Evolutionary conservation across 768 basidiomycete genomes (phyloP).

Genomic region (Tephrocybe rancida): DNA sequence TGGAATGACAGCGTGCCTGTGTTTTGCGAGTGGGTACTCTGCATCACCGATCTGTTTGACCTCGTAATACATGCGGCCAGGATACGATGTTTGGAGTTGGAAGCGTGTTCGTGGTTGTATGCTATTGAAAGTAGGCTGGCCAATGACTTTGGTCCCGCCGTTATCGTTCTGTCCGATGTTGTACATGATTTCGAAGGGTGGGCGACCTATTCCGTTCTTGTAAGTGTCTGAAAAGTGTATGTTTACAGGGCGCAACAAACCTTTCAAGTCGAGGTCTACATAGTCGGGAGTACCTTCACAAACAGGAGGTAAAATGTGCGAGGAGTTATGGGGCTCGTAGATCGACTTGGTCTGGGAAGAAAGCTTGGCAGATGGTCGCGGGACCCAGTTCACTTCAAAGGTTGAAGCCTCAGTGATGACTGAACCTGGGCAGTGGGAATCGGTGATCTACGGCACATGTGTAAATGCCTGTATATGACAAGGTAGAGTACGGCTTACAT

Average conservation of each 20-base stretch:
- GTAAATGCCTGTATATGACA: not conserved
- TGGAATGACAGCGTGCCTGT: constrained; percentile 63
- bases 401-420: constrained; percentile 60
- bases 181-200: constrained; percentile 95
- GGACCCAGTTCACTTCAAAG: constrained; percentile 79
- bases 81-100: constrained; percentile 74
- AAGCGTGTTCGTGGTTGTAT: constrained; percentile 81
- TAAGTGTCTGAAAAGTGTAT: not conserved
- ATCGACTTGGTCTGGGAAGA: constrained; percentile 56
- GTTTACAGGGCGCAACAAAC: constrained; percentile 35
- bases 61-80: constrained; percentile 87
- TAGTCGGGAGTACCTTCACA: constrained; percentile 84
- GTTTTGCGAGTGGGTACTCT: constrained; percentile 77
- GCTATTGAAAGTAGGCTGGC: constrained; percentile 82
- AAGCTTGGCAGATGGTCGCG: constrained; percentile 74
- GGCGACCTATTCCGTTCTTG: constrained; percentile 56
- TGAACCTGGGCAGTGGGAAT: constrained; percentile 83
- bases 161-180: constrained; percentile 75
- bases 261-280: constrained; percentile 82
- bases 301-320: constrained; percentile 72
- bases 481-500: constrained; percentile 43
- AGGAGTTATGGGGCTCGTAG: constrained; percentile 68
- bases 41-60: constrained; percentile 88
- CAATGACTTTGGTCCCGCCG: constrained; percentile 71
- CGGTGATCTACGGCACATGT: constrained; percentile 61